Evolutionary conservation across 2,329 filamentous ascomycete genomes (phyloP).

Genomic region (Beauveria pseudobassiana): DNA sequence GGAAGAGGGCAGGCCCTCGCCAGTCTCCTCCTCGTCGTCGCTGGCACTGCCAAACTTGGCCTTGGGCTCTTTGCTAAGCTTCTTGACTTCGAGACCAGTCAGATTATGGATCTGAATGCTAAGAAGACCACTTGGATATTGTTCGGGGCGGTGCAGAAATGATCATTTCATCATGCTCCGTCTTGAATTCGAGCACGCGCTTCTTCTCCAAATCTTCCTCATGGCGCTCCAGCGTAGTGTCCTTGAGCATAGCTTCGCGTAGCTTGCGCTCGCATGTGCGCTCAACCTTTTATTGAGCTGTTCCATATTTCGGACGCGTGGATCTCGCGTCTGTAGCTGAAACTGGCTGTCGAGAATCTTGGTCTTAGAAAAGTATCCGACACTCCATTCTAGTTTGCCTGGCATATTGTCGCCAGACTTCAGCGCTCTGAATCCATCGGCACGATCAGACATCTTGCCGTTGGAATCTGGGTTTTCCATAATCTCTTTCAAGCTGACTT

Average conservation of each 20-base stretch:
- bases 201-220: conserved; percentile 60
- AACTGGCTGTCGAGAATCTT: conserved; percentile 56
- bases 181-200: conserved; percentile 57
- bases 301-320: conserved; percentile 47
- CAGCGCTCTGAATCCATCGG: conserved; percentile 58
- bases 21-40: conserved; percentile 52
- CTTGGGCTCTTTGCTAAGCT: conserved; percentile 46
- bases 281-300: conserved; percentile 52
- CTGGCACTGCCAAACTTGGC: conserved; percentile 39
- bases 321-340: conserved; percentile 50
- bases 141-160: conserved; percentile 58
- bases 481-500: conserved; percentile 57
- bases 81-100: conserved; percentile 56
- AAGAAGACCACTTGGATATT: conserved; percentile 58
- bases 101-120: conserved; percentile 68
- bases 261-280: conserved; percentile 52
- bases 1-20: conserved; percentile 57
- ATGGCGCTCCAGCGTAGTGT: conserved; percentile 43
- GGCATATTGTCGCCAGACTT: conserved; percentile 62
- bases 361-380: conserved; percentile 65
- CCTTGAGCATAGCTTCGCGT: conserved; percentile 47
- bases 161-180: conserved; percentile 54
- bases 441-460: conserved; percentile 53
- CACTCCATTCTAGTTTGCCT: conserved; percentile 59
- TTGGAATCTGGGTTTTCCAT: conserved; percentile 53